phyloP scores from a whole-genome alignment of 352 stramenopile species.

The Pythium apleroticum region DNA sequence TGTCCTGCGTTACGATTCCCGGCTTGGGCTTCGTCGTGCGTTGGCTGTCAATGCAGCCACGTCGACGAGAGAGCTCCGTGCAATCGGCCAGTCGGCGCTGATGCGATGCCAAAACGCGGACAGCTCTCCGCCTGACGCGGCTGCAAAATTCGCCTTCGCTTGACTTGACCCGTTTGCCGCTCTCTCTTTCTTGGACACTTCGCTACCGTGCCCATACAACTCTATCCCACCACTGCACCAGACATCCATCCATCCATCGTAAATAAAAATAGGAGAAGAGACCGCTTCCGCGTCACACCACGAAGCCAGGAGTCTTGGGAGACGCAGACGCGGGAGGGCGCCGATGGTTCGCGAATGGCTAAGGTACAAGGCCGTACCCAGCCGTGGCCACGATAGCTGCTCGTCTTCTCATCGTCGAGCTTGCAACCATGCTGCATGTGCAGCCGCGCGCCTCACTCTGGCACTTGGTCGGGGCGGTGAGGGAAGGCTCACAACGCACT shows the following conservation, averaged over 20 bases:
- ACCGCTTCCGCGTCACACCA: conserved; percentile 19
- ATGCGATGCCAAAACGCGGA: not conserved
- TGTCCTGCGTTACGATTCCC: conserved; percentile 7
- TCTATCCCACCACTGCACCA: conserved; percentile 30
- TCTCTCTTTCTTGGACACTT: conserved; percentile 21
- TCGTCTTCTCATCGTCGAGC: conserved; percentile 31
- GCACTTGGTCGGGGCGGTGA: conserved; percentile 4
- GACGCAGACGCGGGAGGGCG: not conserved
- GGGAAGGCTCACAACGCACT: conserved; percentile 7
- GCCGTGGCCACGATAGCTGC: conserved; percentile 8
- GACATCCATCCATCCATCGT: conserved; percentile 21
- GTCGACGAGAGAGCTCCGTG: not conserved
- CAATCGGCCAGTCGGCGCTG: not conserved
- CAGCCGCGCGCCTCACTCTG: conserved; percentile 4
- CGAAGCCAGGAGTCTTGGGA: conserved; percentile 12
- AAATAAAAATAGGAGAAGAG: conserved; percentile 31
- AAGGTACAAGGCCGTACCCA: conserved; percentile 3
- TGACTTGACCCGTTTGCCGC: not conserved
- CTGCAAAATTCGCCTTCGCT: conserved; percentile 9
- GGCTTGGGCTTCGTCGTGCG: conserved; percentile 1
- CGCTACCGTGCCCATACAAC: conserved; percentile 18
- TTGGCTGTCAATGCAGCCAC: conserved; percentile 7
- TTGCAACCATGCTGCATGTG: conserved; percentile 1
- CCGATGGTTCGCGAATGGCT: not conserved
- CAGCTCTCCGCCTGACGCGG: not conserved